phyloP scores from a whole-genome alignment of 805 yeast species.

The Allodekkera sacchari region DNA sequence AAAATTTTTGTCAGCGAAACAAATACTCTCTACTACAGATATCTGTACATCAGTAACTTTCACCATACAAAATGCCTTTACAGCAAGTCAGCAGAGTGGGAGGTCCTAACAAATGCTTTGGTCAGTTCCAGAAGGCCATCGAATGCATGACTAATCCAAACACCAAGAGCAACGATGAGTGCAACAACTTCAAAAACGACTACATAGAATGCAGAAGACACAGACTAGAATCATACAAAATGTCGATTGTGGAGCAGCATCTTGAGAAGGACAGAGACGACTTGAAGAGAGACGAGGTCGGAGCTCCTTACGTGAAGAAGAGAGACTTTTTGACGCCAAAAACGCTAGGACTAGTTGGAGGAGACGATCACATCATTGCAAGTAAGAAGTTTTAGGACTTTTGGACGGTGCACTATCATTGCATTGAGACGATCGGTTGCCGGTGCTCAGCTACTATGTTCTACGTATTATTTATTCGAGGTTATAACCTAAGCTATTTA shows the following conservation, averaged over 20 bases:
- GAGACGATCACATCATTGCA: slow-evolving; percentile 26
- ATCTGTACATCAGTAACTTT: background rate
- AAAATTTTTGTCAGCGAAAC: too few relatives aligned
- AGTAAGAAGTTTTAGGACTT: slow-evolving; percentile 14
- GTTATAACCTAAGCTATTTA: too few relatives aligned
- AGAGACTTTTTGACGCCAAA: slow-evolving; percentile 31
- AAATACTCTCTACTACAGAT: too few relatives aligned
- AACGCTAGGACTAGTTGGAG: slow-evolving; percentile 29
- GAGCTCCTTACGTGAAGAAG: slow-evolving; percentile 31
- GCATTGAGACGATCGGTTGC: too few relatives aligned
- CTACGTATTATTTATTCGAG: too few relatives aligned
- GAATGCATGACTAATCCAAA: slow-evolving; percentile 30
- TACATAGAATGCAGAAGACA: slow-evolving; percentile 32
- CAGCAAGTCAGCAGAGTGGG: slow-evolving; percentile 28
- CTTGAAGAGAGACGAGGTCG: slow-evolving; percentile 22
- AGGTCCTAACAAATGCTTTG: slow-evolving; percentile 31
- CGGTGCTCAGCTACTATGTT: too few relatives aligned
- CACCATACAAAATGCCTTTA: slow-evolving; percentile 18
- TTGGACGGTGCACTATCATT: too few relatives aligned
- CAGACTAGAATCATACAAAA: slow-evolving; percentile 27
- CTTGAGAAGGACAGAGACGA: slow-evolving; percentile 20
- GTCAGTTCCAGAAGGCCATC: slow-evolving; percentile 28
- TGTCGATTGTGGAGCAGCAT: slow-evolving; percentile 26
- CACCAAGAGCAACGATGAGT: slow-evolving; percentile 23
- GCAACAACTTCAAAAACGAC: slow-evolving; percentile 25